These are phyloP conservation scores for Corylus americana DNA, from an alignment of 306 rosid species.

Conservation along the genomic window DNA sequence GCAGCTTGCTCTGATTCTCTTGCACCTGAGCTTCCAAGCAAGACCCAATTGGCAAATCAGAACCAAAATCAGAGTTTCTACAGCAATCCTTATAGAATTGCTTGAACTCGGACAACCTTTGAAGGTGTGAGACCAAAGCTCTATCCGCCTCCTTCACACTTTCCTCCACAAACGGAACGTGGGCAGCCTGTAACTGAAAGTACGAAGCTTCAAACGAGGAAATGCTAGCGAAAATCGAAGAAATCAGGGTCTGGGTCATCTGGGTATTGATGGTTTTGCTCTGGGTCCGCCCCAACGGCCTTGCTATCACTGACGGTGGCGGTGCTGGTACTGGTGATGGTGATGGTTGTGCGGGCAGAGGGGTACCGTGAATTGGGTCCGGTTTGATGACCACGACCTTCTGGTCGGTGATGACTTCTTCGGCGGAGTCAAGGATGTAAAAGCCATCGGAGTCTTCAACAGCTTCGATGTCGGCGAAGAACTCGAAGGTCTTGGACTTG, in stretches of 20 bases:
- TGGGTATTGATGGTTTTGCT: slow-evolving; percentile 36
- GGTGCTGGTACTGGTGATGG: slow-evolving; percentile 9
- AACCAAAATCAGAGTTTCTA: slow-evolving; percentile 28
- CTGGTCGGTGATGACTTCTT: slow-evolving; percentile 87
- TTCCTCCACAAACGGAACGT: slow-evolving; percentile 79
- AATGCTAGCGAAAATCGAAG: slow-evolving; percentile 73
- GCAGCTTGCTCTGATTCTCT: slow-evolving; percentile 91
- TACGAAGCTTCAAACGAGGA: slow-evolving; percentile 93
- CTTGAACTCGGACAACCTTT: slow-evolving; percentile 76
- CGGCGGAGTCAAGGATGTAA: slow-evolving; percentile 85
- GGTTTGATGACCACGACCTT: slow-evolving; percentile 95
- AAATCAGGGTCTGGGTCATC: slow-evolving; percentile 55
- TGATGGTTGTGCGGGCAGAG: slow-evolving; percentile 12
- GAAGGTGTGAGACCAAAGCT: slow-evolving; percentile 81
- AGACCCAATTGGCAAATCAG: slow-evolving; percentile 59
- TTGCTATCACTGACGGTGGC: neutral
- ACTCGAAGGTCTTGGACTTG: slow-evolving; percentile 85
- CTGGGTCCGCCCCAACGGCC: slow-evolving; percentile 29
- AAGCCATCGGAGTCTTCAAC: slow-evolving; percentile 66
- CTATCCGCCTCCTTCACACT: slow-evolving; percentile 66
- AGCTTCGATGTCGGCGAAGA: slow-evolving; percentile 65
- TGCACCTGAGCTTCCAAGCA: slow-evolving; percentile 83
- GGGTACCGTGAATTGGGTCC: slow-evolving; percentile 29
- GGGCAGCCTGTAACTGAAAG: slow-evolving; percentile 83
- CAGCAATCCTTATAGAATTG: slow-evolving; percentile 43